Conservation (phyloP, 805 yeast genomes). For the Citeromyces nyonsensis region DNA sequence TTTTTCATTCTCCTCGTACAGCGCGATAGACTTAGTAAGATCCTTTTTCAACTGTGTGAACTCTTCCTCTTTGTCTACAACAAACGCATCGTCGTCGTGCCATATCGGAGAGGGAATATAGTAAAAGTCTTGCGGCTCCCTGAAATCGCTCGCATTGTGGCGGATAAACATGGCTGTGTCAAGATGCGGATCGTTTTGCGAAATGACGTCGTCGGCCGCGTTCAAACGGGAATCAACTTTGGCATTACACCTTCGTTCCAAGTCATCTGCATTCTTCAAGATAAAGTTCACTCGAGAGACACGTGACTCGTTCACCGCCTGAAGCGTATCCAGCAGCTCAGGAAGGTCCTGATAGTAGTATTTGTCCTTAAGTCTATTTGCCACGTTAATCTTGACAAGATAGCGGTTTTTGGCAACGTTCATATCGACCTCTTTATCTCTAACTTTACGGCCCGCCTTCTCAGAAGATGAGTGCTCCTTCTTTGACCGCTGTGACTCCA, state of each 20-base stretch:
- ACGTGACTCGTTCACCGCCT: constrained; percentile 69
- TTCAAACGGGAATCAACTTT: constrained; percentile 25
- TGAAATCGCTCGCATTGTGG: constrained; percentile 68
- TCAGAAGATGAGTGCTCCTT: constrained; percentile 40
- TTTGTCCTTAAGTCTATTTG: constrained; percentile 86
- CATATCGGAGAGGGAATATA: constrained; percentile 85
- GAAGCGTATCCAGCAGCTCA: constrained; percentile 71
- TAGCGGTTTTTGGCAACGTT: constrained; percentile 76
- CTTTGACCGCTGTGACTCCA: constrained; percentile 71
- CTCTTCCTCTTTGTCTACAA: constrained; percentile 41
- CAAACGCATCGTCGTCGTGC: constrained; percentile 86
- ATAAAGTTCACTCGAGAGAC: constrained; percentile 58
- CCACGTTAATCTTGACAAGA: constrained; percentile 63
- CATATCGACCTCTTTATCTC: constrained; percentile 66
- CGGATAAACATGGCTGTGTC: constrained; percentile 88
- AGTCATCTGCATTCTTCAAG: constrained; percentile 39
- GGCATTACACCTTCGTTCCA: constrained; percentile 41
- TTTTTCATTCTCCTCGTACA: constrained; percentile 22
- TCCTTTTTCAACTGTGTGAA: constrained; percentile 36
- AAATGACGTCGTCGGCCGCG: constrained; percentile 36
- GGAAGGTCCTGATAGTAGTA: constrained; percentile 89
- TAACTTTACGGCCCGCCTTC: constrained; percentile 32
- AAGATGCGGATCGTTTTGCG: constrained; percentile 54
- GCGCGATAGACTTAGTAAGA: constrained; percentile 22
- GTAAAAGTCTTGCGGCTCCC: constrained; percentile 73